Evolutionary conservation across 371 early-diverging fungal genomes (phyloP).

Genomic region (Apophysomyces elegans): DNA sequence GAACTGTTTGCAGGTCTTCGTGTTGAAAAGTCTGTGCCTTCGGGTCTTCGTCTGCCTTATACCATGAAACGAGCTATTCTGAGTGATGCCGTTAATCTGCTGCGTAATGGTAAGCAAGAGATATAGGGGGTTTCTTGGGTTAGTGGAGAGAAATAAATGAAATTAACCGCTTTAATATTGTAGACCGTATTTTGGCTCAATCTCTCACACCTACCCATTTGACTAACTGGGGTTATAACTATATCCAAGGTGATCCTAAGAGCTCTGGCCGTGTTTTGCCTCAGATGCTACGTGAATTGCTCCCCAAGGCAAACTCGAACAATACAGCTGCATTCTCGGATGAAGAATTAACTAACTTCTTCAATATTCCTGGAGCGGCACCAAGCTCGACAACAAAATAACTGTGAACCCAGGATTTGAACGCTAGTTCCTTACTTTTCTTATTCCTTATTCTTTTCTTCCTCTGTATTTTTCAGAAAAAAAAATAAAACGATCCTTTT

Average conservation of each 20-base stretch:
- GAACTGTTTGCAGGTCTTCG: slow-evolving; percentile 57
- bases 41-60: slow-evolving; percentile 50
- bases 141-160: neutral
- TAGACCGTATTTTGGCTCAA: slow-evolving; percentile 29
- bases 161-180: neutral
- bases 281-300: slow-evolving; percentile 12
- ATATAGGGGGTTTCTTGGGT: neutral
- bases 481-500: neutral
- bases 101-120: slow-evolving; percentile 49
- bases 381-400: neutral
- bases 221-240: slow-evolving; percentile 38
- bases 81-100: slow-evolving; percentile 55
- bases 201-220: slow-evolving; percentile 31
- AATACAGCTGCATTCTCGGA: slow-evolving; percentile 19
- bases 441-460: neutral
- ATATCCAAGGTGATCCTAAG: slow-evolving; percentile 16
- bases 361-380: slow-evolving; percentile 14
- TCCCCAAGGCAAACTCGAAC: slow-evolving; percentile 23
- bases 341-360: slow-evolving; percentile 20
- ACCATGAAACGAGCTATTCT: slow-evolving; percentile 56
- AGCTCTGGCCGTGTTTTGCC: slow-evolving; percentile 22
- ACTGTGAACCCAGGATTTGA: no score
- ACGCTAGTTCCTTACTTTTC: no score
- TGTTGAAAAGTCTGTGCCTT: slow-evolving; percentile 46
- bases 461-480: neutral